Percentiles rank a stretch among this genome's conserved stretches.
phyloP scores from a whole-genome alignment of 306 rosid species.

The Vicia villosa region DNA sequence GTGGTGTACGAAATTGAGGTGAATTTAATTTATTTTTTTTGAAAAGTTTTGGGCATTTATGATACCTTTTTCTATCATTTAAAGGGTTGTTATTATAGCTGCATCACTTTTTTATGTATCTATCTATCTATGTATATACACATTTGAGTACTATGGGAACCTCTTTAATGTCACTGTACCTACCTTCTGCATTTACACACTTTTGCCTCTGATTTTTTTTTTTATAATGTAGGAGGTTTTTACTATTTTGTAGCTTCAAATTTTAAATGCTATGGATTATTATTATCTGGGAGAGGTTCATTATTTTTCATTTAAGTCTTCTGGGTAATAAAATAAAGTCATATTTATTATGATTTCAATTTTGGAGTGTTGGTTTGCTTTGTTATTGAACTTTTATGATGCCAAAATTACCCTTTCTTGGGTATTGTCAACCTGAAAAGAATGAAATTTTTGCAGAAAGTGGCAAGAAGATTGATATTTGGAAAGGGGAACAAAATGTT shows the following conservation, averaged over 20 bases:
- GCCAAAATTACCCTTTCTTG: constrained; percentile 19
- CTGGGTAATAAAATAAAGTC: background rate
- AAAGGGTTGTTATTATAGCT: constrained; percentile 17
- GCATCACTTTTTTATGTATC: constrained; percentile 1
- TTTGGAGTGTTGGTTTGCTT: constrained; percentile 9
- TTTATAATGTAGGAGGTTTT: background rate
- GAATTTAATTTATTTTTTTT: background rate
- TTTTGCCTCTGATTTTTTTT: background rate
- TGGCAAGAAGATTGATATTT: constrained; percentile 68
- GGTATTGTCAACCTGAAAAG: constrained; percentile 33
- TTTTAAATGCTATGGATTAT: constrained; percentile 11
- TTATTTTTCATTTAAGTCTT: background rate
- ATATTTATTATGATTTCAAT: background rate
- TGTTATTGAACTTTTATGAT: constrained; percentile 17
- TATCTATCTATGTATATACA: constrained; percentile 1
- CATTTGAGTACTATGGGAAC: background rate
- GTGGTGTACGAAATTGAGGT: background rate
- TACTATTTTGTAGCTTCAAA: background rate
- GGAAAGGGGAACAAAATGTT: constrained; percentile 58
- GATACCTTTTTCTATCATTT: background rate
- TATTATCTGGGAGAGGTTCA: background rate
- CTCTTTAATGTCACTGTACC: constrained; percentile 22
- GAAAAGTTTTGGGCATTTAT: constrained; percentile 14
- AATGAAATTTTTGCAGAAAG: constrained; percentile 54
- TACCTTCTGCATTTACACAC: background rate